These are phyloP conservation scores for Chaetomium tenue DNA, from an alignment of 495 filamentous ascomycete species.

Conservation along the genomic window DNA sequence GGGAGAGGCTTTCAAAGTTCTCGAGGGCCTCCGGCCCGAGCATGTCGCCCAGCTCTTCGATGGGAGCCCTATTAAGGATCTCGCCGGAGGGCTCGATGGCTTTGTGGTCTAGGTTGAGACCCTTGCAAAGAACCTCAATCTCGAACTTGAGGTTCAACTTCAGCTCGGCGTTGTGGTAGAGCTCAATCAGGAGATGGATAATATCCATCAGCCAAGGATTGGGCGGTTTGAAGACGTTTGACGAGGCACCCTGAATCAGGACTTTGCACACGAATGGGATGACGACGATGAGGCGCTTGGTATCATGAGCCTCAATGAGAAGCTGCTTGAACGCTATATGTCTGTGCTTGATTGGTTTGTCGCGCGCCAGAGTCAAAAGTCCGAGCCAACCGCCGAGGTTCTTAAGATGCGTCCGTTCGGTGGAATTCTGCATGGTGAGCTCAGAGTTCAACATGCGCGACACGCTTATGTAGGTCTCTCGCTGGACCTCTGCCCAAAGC, in stretches of 20 bases:
- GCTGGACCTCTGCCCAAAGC: slow-evolving; percentile 81
- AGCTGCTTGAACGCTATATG: slow-evolving; percentile 97
- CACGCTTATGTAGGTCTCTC: slow-evolving; percentile 89
- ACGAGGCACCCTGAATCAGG: slow-evolving; percentile 74
- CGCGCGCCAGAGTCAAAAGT: slow-evolving; percentile 85
- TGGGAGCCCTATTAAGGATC: slow-evolving; percentile 68
- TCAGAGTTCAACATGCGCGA: slow-evolving; percentile 86
- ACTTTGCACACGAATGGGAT: slow-evolving; percentile 98
- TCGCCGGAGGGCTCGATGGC: slow-evolving; percentile 77
- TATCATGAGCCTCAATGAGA: slow-evolving; percentile 86
- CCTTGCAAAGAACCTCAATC: slow-evolving; percentile 94
- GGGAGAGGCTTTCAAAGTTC: slow-evolving; percentile 71
- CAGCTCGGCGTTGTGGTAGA: slow-evolving; percentile 88
- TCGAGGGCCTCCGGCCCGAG: slow-evolving; percentile 54
- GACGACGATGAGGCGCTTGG: slow-evolving; percentile 81
- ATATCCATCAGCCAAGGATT: slow-evolving; percentile 99
- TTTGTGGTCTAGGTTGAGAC: slow-evolving; percentile 83
- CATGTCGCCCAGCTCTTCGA: slow-evolving; percentile 61
- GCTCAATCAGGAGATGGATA: slow-evolving; percentile 77
- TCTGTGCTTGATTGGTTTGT: slow-evolving; percentile 93
- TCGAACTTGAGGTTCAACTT: slow-evolving; percentile 97
- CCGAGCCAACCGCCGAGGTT: slow-evolving; percentile 92
- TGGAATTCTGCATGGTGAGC: slow-evolving; percentile 69
- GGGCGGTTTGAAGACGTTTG: slow-evolving; percentile 86
- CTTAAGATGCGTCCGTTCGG: slow-evolving; percentile 83